Evolutionary conservation across 768 basidiomycete species (phyloP), one percentile per base, ranked within the genome.

Genomic region (Mycena kentingensis): DNA sequence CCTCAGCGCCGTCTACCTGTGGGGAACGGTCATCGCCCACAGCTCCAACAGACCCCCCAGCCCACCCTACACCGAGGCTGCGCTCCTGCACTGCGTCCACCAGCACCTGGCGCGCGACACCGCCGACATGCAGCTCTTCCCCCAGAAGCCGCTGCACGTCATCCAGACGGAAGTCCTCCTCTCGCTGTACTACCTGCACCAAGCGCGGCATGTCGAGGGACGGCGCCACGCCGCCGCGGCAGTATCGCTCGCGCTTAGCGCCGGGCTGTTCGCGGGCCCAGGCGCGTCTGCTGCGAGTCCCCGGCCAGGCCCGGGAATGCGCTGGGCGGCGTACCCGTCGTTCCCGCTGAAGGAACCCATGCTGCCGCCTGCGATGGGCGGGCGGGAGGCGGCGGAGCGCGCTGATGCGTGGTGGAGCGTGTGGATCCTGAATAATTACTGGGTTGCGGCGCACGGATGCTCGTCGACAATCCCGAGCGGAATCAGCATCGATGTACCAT

Each of bases 141-240:
- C 65, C 43, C 55, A 62, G 8, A 21, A 31, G 43, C 63, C 69
- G 18, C 49, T 75, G 12, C 61, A 70, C 15, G 52, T 67, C 24
- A 54, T 75, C 16, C 73, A 74, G 37, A 57, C 68, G 2, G 67
- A 77, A 26, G 63, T 79, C 2, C 64, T 80, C 18, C 62, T 81
- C 27, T 63, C 73, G 2, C 67, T 67, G 44, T 77, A 74, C 52
- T 73, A 77, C 60, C 73, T 76, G 49, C 65, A 67, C 34, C 61
- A 64, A 22, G 73, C 70, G 29, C 68, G 76, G 16, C 49, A 62
- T 5, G 60, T 76, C 2, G 75, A 76, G 25, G 79, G 75, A 4
- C 68, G 67, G 44, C 75, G 74, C 51, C 66, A 66, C 36, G 68
- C 67, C 41, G 67, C 70, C 51, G 67, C 74, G 1, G 66, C 74